Evolutionary conservation across 1,139 yeast species (phyloP).

Genomic region (Kurtzmaniella quercitrusa): DNA sequence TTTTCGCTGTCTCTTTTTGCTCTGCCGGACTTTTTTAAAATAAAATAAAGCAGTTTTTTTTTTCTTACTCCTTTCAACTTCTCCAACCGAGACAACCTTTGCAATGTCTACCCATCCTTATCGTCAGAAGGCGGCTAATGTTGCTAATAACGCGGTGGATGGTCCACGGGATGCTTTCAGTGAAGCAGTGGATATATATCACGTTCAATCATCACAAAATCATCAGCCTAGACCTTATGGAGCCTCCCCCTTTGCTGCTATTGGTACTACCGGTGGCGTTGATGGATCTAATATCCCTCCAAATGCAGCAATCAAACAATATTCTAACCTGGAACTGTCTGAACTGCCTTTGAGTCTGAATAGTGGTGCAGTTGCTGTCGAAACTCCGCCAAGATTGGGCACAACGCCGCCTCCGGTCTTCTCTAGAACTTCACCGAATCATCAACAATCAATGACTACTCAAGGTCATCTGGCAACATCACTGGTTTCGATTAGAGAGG

Average conservation of each 20-base stretch:
- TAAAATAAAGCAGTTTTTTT: too few species aligned
- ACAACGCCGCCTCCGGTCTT: conserved; percentile 1
- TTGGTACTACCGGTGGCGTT: background rate
- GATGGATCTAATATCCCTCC: background rate
- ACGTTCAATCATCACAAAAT: background rate
- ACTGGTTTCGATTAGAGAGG: background rate
- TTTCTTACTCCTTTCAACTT: too few species aligned
- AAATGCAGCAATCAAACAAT: conserved; percentile 4
- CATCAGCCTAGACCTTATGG: conserved; percentile 2
- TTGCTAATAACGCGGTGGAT: conserved; percentile 19
- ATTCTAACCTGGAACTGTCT: conserved; percentile 8
- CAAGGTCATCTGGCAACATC: background rate
- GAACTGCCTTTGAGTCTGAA: conserved; percentile 4
- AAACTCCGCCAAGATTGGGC: conserved; percentile 11
- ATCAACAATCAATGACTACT: background rate
- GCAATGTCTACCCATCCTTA: conserved; percentile 26
- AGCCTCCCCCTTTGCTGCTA: background rate
- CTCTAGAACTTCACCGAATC: background rate
- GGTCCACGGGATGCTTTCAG: conserved; percentile 2
- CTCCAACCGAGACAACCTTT: too few species aligned
- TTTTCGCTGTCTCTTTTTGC: too few species aligned
- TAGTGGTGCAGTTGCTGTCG: conserved; percentile 8
- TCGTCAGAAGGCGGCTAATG: conserved; percentile 25
- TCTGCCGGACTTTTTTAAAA: too few species aligned
- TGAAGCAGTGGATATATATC: background rate